Conservation (phyloP, 306 rosid species). For the Lotus japonicus region DNA sequence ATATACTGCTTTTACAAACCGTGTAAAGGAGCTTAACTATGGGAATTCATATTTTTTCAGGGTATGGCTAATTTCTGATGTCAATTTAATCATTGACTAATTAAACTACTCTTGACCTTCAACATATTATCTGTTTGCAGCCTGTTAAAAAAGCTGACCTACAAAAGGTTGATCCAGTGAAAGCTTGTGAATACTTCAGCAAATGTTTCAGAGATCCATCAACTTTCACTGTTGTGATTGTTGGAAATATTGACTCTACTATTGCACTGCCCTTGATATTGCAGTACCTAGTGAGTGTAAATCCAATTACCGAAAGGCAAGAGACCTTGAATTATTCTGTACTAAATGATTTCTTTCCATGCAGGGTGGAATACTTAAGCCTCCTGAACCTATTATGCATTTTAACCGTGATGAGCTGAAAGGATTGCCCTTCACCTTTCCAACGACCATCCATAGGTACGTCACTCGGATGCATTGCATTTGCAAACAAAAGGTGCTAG, state of each 20-base stretch:
- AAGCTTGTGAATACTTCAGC: slow-evolving; percentile 95
- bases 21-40: slow-evolving; percentile 96
- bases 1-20: slow-evolving; percentile 82
- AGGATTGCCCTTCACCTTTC: slow-evolving; percentile 86
- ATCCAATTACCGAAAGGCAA: slow-evolving; percentile 14
- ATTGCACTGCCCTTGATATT: slow-evolving; percentile 81
- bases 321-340: slow-evolving; percentile 12
- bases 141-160: slow-evolving; percentile 76
- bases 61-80: slow-evolving; percentile 41
- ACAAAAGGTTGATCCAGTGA: slow-evolving; percentile 71
- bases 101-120: slow-evolving; percentile 26
- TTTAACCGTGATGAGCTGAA: slow-evolving; percentile 76
- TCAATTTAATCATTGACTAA: slow-evolving; percentile 13
- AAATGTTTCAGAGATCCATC: slow-evolving; percentile 93
- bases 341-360: slow-evolving; percentile 23
- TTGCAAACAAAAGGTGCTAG: slow-evolving; percentile 5
- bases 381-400: slow-evolving; percentile 62
- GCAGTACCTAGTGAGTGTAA: slow-evolving; percentile 76
- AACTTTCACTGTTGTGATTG: slow-evolving; percentile 76
- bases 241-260: slow-evolving; percentile 77
- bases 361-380: slow-evolving; percentile 95
- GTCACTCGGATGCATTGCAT: slow-evolving; percentile 10
- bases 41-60: slow-evolving; percentile 93
- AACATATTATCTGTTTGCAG: slow-evolving; percentile 41
- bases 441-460: slow-evolving; percentile 58